Conservation (phyloP, 2,329 filamentous ascomycete species). For the Cladorrhinum sp. region DNA sequence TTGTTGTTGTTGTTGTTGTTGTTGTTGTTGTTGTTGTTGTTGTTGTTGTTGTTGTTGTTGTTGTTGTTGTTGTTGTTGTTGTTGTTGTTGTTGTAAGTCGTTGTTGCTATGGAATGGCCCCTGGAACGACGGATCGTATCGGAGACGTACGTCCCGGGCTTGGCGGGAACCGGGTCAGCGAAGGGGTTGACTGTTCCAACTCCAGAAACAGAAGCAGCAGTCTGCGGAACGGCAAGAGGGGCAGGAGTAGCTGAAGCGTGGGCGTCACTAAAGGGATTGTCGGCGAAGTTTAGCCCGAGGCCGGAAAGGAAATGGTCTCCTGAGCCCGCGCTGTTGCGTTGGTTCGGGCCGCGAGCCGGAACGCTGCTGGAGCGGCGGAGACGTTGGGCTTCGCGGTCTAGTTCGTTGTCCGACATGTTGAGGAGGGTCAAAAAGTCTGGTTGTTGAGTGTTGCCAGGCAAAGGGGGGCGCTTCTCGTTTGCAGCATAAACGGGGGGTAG, state of each 20-base stretch:
- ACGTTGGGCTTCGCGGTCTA: slow-evolving; percentile 38
- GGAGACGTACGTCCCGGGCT: slow-evolving; percentile 44
- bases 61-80: too few relatives aligned
- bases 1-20: too few relatives aligned
- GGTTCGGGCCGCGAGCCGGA: slow-evolving; percentile 14
- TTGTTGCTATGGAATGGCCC: slow-evolving; percentile 44
- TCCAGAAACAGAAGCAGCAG: too few relatives aligned
- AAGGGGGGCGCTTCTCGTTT: slow-evolving; percentile 15
- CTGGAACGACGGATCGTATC: slow-evolving; percentile 46
- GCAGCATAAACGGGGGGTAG: background rate
- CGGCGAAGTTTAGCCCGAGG: slow-evolving; percentile 38
- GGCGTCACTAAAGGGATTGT: slow-evolving; percentile 49
- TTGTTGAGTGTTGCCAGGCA: slow-evolving; percentile 27
- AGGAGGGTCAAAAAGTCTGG: slow-evolving; percentile 45
- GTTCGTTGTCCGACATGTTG: slow-evolving; percentile 42
- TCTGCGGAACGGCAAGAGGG: slow-evolving; percentile 32
- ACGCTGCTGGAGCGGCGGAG: slow-evolving; percentile 29
- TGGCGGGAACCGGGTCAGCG: slow-evolving; percentile 39
- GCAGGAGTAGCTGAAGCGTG: slow-evolving; percentile 40
- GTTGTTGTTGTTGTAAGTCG: slow-evolving; percentile 14
- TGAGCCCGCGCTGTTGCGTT: slow-evolving; percentile 34
- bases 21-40: too few relatives aligned
- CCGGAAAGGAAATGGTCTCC: slow-evolving; percentile 41
- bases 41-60: too few relatives aligned
- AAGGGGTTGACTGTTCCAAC: slow-evolving; percentile 47